Evolutionary conservation across 2,329 filamentous ascomycete species (phyloP).

Genomic region (Aspergillus sp.): DNA sequence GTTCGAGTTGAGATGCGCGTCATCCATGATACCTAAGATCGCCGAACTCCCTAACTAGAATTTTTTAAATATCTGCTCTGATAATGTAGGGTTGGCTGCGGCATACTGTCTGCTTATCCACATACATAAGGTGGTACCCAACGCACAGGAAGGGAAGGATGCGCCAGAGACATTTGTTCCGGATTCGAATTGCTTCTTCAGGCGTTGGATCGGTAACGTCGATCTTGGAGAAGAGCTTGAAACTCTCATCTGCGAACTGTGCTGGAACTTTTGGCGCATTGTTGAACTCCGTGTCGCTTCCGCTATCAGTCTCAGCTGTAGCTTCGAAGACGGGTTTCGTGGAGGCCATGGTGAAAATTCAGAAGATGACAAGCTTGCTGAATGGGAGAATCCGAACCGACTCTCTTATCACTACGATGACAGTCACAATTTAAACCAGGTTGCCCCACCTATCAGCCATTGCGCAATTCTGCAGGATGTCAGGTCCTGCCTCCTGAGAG

Average conservation of each 20-base stretch:
- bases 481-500: neutral
- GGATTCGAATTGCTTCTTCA: constrained; percentile 24
- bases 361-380: no score
- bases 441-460: neutral
- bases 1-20: constrained; percentile 31
- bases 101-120: constrained; percentile 44
- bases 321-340: neutral
- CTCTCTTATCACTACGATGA: no score
- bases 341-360: neutral
- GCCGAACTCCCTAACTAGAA: constrained; percentile 29
- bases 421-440: no score
- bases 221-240: constrained; percentile 47
- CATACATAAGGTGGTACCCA: constrained; percentile 48
- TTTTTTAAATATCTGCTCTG: neutral
- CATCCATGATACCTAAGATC: constrained; percentile 38
- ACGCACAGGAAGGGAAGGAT: constrained; percentile 47
- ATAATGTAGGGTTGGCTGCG: neutral
- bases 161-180: constrained; percentile 40
- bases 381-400: no score
- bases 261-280: constrained; percentile 37
- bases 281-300: neutral
- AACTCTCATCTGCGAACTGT: constrained; percentile 48
- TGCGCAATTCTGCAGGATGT: neutral
- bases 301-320: neutral
- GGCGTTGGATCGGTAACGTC: constrained; percentile 43